Evolutionary conservation across 2,329 filamentous ascomycete genomes (phyloP).

Genomic region (Botrytis fabae): DNA sequence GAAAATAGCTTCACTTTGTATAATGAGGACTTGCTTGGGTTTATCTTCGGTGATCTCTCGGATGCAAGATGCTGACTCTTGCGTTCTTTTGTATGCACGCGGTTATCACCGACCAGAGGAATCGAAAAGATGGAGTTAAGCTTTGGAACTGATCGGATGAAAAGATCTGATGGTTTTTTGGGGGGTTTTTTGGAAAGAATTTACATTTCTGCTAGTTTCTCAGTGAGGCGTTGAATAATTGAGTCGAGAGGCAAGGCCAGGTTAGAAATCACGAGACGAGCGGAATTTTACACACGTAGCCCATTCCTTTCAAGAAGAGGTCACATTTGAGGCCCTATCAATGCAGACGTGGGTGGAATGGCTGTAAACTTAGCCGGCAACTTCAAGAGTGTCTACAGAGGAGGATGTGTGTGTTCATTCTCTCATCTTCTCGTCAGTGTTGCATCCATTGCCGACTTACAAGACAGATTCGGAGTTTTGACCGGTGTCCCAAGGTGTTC

Average conservation of each 20-base stretch:
- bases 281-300: not conserved
- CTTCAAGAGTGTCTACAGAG: not conserved
- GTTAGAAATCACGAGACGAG: not conserved
- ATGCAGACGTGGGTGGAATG: not conserved
- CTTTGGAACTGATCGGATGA: not conserved
- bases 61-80: not conserved
- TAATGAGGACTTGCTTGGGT: not conserved
- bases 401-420: not conserved
- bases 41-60: not conserved
- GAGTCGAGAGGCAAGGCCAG: not conserved
- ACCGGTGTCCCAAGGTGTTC: not conserved
- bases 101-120: not conserved
- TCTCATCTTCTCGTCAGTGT: not conserved
- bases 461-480: not conserved
- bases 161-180: not conserved
- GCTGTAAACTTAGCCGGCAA: not conserved
- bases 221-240: not conserved
- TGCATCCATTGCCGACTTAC: not conserved
- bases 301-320: not conserved
- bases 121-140: not conserved
- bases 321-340: not conserved
- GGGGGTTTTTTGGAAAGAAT: not conserved
- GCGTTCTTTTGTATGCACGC: not conserved
- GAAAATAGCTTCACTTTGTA: not conserved
- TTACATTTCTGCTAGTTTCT: not conserved